Evolutionary conservation across 2,329 filamentous ascomycete species (phyloP), one percentile per base, ranked within the genome.

Genomic region (Epicoccum sorghinum): DNA sequence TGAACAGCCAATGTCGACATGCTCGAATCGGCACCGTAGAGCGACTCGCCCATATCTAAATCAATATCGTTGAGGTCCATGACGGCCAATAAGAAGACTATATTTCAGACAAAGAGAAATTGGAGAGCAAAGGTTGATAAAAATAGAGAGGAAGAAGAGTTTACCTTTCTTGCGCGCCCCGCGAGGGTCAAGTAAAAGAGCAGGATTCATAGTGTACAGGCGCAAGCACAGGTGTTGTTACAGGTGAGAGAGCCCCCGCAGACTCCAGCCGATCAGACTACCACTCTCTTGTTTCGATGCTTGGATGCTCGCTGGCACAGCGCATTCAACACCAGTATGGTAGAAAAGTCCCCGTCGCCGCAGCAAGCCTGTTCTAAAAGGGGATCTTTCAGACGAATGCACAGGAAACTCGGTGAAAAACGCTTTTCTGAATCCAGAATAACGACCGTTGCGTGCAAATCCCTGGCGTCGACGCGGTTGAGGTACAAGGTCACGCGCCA

Each of bases 131-230:
- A 18, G 3, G 18, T 18, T 29, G 4, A 39, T 22, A 7, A 30
- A 30, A 22, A 12, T 30, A 9, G 30, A 32, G 39, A 14, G 23
- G 13, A 37, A 18, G 9, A 29, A 45, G 45, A 55, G 32, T 52
- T 52, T 68, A 68, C 65, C 65, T 67, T 58, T 66, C 53, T 59
- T 59, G 43, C 61, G 62, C 36, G 57, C 55, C 61, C 65, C 52
- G 35, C 56, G 54, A 9, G 64, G 65, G 49, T 66, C 62, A 59
- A 66, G 62, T 65, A 68, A 64, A 49, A 68, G 52, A 49, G 62
- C 62, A 18, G 64, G 64, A 47, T 68, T 63, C 62, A 68, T 65
- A 46, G 22, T 58, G 57, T 47, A 57, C 40, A 56, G 7, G 9
- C 39, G 40, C 29, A 57, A 58, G 48, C 27, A 52, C 12, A 35